Base-by-base conservation (phyloP, 345 rosid genomes). In the Eucalyptus sp. region DNA sequence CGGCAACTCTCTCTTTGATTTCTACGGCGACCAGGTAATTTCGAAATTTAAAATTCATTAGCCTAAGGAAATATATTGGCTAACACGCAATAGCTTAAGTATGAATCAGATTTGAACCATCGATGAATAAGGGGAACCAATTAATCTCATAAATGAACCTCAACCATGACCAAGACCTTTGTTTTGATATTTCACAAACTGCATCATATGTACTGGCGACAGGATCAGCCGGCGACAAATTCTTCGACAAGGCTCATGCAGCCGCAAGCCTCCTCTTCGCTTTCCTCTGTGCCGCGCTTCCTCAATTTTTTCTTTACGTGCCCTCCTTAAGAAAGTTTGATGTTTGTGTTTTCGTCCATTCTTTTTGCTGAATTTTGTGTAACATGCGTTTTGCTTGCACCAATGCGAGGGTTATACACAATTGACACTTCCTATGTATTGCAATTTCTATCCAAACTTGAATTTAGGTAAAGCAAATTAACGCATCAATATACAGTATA, bases 221-320 rank as follows among this genome's bases (percentile, higher is more conserved):
- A 10, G 83, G 89, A 33, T 27, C 87, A 12, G 86, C 88, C 14
- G 31, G 92, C 6, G 94, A 93, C 52, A 90, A 87, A 5, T 94
- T 94, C 88, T 92, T 94, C 52, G 31, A 92, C 81, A 95, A 87
- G 92, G 96, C 92, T 6, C 89, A 93, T n/a, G 9, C 24, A 52
- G 56, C 56, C 2, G 56, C 62, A 56, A 56, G 27, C 62, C 27
- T 56, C 27, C 62, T 56, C 62, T 56, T 93, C 50, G 94, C 92
- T 10, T 95, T 94, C 86, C 22, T 94, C 2, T 92, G 91, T 89
- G 92, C 93, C 2, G 96, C 96, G 10, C 44, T 92, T 4, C 92
- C 86, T 96, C 98, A 2, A 93, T 95, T 68, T 50, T 92, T 87
- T 95, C 95, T 51, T 94, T 95, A 9, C 87, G 85, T 86, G 93